Base-by-base conservation (phyloP, 2,329 filamentous ascomycete genomes). In the Fusarium begoniae region DNA sequence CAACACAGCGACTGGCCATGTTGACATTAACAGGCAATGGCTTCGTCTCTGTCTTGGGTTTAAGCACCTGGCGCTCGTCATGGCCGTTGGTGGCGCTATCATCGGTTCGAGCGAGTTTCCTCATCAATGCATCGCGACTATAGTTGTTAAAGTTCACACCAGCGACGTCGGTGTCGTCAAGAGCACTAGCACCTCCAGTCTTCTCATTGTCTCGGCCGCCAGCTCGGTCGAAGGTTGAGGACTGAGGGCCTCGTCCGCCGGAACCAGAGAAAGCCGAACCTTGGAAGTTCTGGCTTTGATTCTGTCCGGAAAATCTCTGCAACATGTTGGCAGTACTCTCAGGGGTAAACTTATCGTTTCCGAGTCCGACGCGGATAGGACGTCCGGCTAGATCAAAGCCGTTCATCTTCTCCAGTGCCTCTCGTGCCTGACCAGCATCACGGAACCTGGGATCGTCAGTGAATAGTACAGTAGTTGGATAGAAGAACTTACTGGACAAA, bases 141-240 rank as follows among this genome's bases (percentile, higher is more conserved):
- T 97, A 98, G 84, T 98, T 98, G 89, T 95, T 98, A 92, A 98
- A 98, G 86, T 98, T 98, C 84, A 99, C 96, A 81, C 96, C 96
- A 58, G 94, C 94, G 81, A 99, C 96, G 83, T 99, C 96, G 72
- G 95, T 97, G 82, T 99, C 96, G 84, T 99, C 96, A 59, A 99
- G 88, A 79, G 96, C 96, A 85, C 95, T 98, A 56, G 96, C 96
- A 78, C 95, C 95, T 69, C 94, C 93, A 51, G 93, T 90, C 84
- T 98, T 98, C 80, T 98, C 94, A 82, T 92, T 94, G 80, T 97
- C 94, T 79, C 95, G 92, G 76, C 93, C 94, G 76, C 94, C 93
- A 67, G 95, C 94, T 80, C 96, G 94, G 83, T 98, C 96, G 81
- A 98, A 98, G 78, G 92, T 93, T 75, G 94, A 94, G 75, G 93